Base-by-base conservation (phyloP, 106 monocot species). In the Dendrobium huoshanense region DNA sequence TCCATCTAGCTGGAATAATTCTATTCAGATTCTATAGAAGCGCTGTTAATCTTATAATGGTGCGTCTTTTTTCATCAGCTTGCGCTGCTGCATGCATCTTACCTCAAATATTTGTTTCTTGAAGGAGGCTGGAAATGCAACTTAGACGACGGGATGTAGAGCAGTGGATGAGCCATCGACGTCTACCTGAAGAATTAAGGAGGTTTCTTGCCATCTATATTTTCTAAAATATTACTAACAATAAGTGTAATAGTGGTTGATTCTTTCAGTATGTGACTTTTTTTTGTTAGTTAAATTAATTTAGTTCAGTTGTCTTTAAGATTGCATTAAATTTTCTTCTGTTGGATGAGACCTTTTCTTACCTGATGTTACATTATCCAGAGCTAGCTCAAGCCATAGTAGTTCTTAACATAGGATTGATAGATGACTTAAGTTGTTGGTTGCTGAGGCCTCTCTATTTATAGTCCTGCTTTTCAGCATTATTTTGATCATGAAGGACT, bases 141-240 rank as follows among this genome's bases (percentile, higher is more conserved):
- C 81, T 90, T 10, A 81, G 88, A 72, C 78, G 83, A 45, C 85
- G 90, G 33, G 90, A 90, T 82, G 90, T 90, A 77, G 90, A 90
- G 79, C 85, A 82, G 41, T 90, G 90, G 90, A 90, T 90, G 90
- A 90, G 90, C 67, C 90, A 90, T 80, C 78, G 90, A 22, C 83
- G 90, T 58, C 78, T 90, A 9, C 90, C 90, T 18, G 90, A 88
- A 56, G 61, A 54, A 61, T 80, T 84, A 25, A 84, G 64, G 79
- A 84, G 84, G 84, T 84, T 73, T 33, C 13, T 40, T 33, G 5
- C 7, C 1, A 40, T 78, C 27, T 33, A 72, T 7, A 74, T 74
- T 42, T 44, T 20, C 19, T 73, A 9, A 74, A 37, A 70, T 16
- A 1, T 70, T 70, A 1, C 70, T 70, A 51, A 51, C 51, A 51